Evolutionary conservation across 2,329 filamentous ascomycete genomes (phyloP).

Genomic region (Thelonectria olida): DNA sequence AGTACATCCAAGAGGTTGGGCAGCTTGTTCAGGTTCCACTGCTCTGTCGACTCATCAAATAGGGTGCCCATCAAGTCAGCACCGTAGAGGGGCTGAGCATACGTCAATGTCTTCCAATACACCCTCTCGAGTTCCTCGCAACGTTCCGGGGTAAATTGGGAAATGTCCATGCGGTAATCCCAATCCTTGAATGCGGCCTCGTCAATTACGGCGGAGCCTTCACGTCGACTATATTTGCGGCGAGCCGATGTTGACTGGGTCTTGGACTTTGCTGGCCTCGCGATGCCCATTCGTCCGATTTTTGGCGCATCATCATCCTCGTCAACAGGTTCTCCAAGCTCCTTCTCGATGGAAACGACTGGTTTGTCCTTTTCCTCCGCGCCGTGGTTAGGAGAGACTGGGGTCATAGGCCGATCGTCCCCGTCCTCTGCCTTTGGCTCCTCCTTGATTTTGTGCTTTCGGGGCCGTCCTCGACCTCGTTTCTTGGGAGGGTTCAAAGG

Average conservation of each 20-base stretch:
- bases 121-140: conserved; percentile 93
- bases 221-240: conserved; percentile 84
- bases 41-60: conserved; percentile 84
- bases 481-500: conserved; percentile 48
- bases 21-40: conserved; percentile 95
- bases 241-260: conserved; percentile 84
- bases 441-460: conserved; percentile 51
- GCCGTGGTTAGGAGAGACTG: conserved; percentile 62
- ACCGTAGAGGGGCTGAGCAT: conserved; percentile 93
- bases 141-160: conserved; percentile 89
- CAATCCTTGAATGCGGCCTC: conserved; percentile 91
- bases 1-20: conserved; percentile 93
- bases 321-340: conserved; percentile 55
- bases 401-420: conserved; percentile 67
- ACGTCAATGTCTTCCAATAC: conserved; percentile 98
- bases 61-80: conserved; percentile 96
- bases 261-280: conserved; percentile 63
- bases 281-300: conserved; percentile 59
- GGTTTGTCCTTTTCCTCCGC: conserved; percentile 45
- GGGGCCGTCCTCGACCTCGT: conserved; percentile 51
- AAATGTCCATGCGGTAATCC: conserved; percentile 87
- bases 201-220: conserved; percentile 81
- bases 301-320: conserved; percentile 51
- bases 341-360: conserved; percentile 61
- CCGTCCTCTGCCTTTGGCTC: conserved; percentile 50